Base-by-base conservation (phyloP, 805 yeast species). In the Lipomyces yamanashiensis region DNA sequence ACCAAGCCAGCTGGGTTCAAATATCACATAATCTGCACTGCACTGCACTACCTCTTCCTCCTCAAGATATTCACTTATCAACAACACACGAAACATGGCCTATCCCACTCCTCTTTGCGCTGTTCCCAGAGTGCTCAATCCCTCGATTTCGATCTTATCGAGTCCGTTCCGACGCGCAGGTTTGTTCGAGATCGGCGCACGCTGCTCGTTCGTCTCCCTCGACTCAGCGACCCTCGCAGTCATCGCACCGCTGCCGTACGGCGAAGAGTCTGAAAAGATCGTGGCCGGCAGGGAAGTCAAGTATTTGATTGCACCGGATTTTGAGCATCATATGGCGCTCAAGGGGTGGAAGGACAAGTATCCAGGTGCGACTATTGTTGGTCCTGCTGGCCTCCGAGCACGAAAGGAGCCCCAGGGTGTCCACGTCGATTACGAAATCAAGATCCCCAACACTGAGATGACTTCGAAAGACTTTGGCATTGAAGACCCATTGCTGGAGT, bases 311-410 rank as follows among this genome's bases (percentile, higher is more conserved):
- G 79, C 88, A 53, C 90, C 91, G 2, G 90, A 88, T 70, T 71
- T 68, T 37, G 88, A 85, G 69, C 92, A 87, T 71, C 85, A 88
- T 1, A 75, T 87, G 84, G 89, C 88, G 3, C 83, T 87, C 19
- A 72, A 75, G 39, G 80, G 83, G 12, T 82, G 87, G 75, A 82
- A 83, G 71, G 77, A 78, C 19, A 74, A 75, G 61, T 80, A 77
- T 71, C 89, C 90, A 2, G 69, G 76, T 1, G 74, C 84, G 56
- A 80, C 81, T 67, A 73, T 87, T 39, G 79, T 87, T 62, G 89
- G 87, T 2, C 80, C 83, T 75, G 85, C 79, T 39, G 79, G 68
- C 9, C 65, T 73, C 41, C 57, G 61, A 12, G 57, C 19, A 13
- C 54, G 58, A 15, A 65, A 65, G 51, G 63, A 58, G 19, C 6